phyloP scores from a whole-genome alignment of 495 filamentous ascomycete species.

The Platismatia glauca region DNA sequence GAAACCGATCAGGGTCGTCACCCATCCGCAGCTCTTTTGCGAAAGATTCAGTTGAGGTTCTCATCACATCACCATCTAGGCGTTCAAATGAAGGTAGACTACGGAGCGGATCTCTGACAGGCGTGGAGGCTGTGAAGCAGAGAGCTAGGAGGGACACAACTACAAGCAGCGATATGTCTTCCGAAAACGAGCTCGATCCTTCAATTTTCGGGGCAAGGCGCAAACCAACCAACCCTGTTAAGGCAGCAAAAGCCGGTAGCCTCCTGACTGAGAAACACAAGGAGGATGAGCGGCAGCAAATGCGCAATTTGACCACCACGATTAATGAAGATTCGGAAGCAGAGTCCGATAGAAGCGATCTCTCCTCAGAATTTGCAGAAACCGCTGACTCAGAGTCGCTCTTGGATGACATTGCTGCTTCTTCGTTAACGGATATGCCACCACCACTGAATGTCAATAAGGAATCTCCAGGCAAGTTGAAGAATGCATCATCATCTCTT shows the following conservation, averaged over 20 bases:
- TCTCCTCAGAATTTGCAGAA: constrained; percentile 62
- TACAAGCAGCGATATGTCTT: constrained; percentile 87
- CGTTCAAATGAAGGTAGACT: constrained; percentile 41
- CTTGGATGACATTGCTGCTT: constrained; percentile 39
- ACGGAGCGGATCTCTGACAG: constrained; percentile 66
- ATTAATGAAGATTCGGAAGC: constrained; percentile 53
- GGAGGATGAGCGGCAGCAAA: constrained; percentile 46
- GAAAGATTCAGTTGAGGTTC: constrained; percentile 44
- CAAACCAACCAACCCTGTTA: constrained; percentile 47
- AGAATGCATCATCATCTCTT: constrained; percentile 47
- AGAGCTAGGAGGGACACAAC: constrained; percentile 73
- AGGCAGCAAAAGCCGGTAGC: constrained; percentile 46
- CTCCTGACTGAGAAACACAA: constrained; percentile 50
- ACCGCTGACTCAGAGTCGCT: constrained; percentile 55
- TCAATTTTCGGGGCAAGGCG: constrained; percentile 47
- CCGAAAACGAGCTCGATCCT: constrained; percentile 74
- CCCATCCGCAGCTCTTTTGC: constrained; percentile 56
- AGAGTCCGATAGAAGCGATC: constrained; percentile 54
- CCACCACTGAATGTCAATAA: constrained; percentile 29
- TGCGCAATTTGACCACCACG: constrained; percentile 36
- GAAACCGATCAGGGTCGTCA: constrained; percentile 77
- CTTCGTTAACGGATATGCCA: constrained; percentile 20
- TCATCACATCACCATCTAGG: constrained; percentile 46
- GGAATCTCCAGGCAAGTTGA: constrained; percentile 51
- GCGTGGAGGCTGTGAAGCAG: constrained; percentile 64